These are phyloP conservation scores for Aspergillus ellipticus DNA, from an alignment of 495 filamentous ascomycete species.

Conservation along the genomic window DNA sequence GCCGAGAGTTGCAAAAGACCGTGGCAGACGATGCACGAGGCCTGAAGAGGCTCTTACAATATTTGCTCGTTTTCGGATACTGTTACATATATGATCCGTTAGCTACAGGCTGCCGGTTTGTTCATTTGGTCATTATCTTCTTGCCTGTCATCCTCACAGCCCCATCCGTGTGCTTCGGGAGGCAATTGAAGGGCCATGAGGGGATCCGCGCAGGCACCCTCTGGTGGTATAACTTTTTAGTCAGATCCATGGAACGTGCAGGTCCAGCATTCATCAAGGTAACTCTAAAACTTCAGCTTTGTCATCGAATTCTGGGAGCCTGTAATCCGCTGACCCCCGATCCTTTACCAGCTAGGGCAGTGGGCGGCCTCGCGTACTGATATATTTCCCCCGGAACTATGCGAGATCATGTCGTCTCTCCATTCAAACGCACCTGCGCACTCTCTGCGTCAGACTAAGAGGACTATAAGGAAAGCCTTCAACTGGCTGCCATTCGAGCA, in stretches of 20 bases:
- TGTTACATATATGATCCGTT: conserved; percentile 78
- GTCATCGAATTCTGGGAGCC: neutral
- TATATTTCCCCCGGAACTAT: conserved; percentile 95
- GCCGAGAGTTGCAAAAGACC: conserved; percentile 66
- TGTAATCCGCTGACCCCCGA: neutral
- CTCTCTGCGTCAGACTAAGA: conserved; percentile 74
- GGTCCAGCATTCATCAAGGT: conserved; percentile 99
- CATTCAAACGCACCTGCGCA: conserved; percentile 94
- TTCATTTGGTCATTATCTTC: conserved; percentile 84
- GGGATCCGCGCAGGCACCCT: conserved; percentile 74
- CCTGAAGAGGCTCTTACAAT: conserved; percentile 48
- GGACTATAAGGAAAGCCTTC: conserved; percentile 76
- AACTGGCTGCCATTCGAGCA: conserved; percentile 74
- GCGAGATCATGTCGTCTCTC: conserved; percentile 86
- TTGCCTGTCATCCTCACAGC: conserved; percentile 79
- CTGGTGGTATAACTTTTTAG: conserved; percentile 94
- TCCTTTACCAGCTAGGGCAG: conserved; percentile 73
- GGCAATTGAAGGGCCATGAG: conserved; percentile 52
- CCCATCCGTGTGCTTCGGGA: conserved; percentile 77
- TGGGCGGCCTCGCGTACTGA: conserved; percentile 97
- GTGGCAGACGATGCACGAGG: conserved; percentile 58
- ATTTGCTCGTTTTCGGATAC: conserved; percentile 61
- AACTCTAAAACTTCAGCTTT: conserved; percentile 14
- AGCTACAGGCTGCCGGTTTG: conserved; percentile 79
- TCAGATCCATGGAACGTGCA: conserved; percentile 85